These are phyloP conservation scores for Coemansia biformis DNA, from an alignment of 192 early-diverging fungal species.

Conservation along the genomic window DNA sequence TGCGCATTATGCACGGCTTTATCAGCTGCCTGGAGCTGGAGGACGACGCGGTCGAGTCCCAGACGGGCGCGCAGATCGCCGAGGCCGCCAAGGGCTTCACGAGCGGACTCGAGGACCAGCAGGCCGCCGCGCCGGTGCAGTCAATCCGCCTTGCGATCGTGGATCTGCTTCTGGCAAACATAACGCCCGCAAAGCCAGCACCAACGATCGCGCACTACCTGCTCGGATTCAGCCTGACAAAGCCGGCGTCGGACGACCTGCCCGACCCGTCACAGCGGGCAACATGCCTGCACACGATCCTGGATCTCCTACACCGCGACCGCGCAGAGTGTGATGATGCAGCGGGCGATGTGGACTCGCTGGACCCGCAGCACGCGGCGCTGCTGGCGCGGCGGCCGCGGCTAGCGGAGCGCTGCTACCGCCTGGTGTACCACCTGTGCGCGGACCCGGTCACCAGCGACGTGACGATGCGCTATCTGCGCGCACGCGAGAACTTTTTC, in stretches of 20 bases:
- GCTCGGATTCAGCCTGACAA: slow-evolving; percentile 68
- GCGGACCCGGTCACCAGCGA: slow-evolving; percentile 60
- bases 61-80: slow-evolving; percentile 40
- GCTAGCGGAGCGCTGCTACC: slow-evolving; percentile 82
- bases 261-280: slow-evolving; percentile 42
- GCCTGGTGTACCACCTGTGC: slow-evolving; percentile 80
- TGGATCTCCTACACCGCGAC: slow-evolving; percentile 57
- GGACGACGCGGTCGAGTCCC: slow-evolving; percentile 44
- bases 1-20: slow-evolving; percentile 72
- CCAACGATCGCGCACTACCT: slow-evolving; percentile 87
- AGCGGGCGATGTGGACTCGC: slow-evolving; percentile 22
- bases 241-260: slow-evolving; percentile 39
- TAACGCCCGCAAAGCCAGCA: slow-evolving; percentile 49
- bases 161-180: slow-evolving; percentile 77
- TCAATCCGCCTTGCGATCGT: slow-evolving; percentile 76
- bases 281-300: slow-evolving; percentile 59
- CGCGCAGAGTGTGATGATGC: slow-evolving; percentile 21
- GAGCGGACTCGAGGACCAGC: slow-evolving; percentile 41
- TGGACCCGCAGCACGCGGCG: slow-evolving; percentile 6
- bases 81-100: slow-evolving; percentile 33
- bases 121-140: slow-evolving; percentile 39
- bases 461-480: slow-evolving; percentile 71
- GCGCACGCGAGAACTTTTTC: slow-evolving; percentile 74
- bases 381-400: slow-evolving; percentile 68
- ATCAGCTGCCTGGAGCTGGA: slow-evolving; percentile 69